Evolutionary conservation across 345 rosid genomes (phyloP).

Genomic region (Eutrema heterophyllum): DNA sequence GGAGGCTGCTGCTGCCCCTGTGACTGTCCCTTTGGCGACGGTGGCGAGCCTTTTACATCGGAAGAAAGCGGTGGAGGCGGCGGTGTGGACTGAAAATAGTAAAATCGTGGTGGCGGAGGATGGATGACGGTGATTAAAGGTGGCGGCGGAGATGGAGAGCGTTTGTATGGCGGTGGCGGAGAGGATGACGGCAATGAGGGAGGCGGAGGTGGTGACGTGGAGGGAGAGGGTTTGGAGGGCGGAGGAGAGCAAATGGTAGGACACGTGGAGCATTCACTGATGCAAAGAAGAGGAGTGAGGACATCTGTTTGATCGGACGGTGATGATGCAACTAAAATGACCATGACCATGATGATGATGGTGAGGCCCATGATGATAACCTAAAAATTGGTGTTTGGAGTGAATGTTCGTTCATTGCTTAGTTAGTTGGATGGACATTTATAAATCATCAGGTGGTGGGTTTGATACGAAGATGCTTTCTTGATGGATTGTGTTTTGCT

Average conservation of each 20-base stretch:
- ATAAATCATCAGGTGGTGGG: conserved; percentile 1
- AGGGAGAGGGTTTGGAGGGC: conserved; percentile 9
- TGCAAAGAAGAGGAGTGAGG: conserved; percentile 32
- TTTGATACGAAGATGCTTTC: conserved; percentile 26
- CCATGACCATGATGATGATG: background rate
- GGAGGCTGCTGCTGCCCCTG: conserved; percentile 28
- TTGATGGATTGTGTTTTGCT: conserved; percentile 19
- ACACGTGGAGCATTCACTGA: conserved; percentile 35
- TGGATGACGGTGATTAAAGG: conserved; percentile 25
- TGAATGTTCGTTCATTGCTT: conserved; percentile 14
- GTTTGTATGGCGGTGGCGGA: conserved; percentile 16
- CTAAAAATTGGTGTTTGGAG: background rate
- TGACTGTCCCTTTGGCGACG: conserved; percentile 24
- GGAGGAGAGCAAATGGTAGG: conserved; percentile 35
- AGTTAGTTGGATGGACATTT: background rate
- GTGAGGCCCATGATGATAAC: background rate
- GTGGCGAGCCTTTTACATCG: conserved; percentile 18
- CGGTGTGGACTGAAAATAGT: conserved; percentile 30
- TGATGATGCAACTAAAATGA: conserved; percentile 23
- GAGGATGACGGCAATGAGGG: conserved; percentile 5
- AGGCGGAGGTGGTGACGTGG: conserved; percentile 20
- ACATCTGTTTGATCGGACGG: conserved; percentile 22
- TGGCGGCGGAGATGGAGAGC: conserved; percentile 5
- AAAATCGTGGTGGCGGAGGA: conserved; percentile 31
- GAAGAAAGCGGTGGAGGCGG: conserved; percentile 25